These are phyloP conservation scores for Pythium phragmitis DNA, from an alignment of 352 stramenopile species.

Conservation along the genomic window DNA sequence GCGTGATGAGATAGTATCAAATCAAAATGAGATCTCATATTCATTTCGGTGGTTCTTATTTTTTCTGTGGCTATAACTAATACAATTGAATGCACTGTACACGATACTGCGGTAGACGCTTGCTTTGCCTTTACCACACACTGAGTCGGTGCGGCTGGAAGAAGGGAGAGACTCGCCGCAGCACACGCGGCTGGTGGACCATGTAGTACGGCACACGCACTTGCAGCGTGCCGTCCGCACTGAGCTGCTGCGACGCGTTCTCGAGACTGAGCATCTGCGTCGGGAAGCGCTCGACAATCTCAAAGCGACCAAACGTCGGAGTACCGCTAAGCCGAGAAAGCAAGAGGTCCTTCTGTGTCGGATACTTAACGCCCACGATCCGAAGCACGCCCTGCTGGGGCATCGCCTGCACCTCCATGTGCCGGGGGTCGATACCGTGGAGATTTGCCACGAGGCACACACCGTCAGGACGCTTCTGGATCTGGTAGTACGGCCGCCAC, in stretches of 20 bases:
- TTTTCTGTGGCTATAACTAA: too few relatives aligned
- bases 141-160: constrained; percentile 15
- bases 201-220: constrained; percentile 57
- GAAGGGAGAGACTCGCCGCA: constrained; percentile 38
- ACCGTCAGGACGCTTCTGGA: constrained; percentile 45
- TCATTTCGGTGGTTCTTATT: too few relatives aligned
- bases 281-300: constrained; percentile 58
- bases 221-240: constrained; percentile 47
- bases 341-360: constrained; percentile 55
- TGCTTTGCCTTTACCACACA: constrained; percentile 17
- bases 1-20: too few relatives aligned
- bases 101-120: not conserved
- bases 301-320: constrained; percentile 65
- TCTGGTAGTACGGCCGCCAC: constrained; percentile 63
- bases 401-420: constrained; percentile 48
- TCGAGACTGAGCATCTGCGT: constrained; percentile 45
- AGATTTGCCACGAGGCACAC: constrained; percentile 44
- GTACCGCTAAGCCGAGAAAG: constrained; percentile 51
- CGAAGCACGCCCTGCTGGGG: constrained; percentile 39
- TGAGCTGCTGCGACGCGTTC: constrained; percentile 49
- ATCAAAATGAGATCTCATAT: too few relatives aligned
- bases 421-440: constrained; percentile 25
- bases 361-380: constrained; percentile 50
- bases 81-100: constrained; percentile 1
- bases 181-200: constrained; percentile 29